Evolutionary conservation across 1,284 basidiomycete genomes (phyloP).

Genomic region (Thecaphora frezii): DNA sequence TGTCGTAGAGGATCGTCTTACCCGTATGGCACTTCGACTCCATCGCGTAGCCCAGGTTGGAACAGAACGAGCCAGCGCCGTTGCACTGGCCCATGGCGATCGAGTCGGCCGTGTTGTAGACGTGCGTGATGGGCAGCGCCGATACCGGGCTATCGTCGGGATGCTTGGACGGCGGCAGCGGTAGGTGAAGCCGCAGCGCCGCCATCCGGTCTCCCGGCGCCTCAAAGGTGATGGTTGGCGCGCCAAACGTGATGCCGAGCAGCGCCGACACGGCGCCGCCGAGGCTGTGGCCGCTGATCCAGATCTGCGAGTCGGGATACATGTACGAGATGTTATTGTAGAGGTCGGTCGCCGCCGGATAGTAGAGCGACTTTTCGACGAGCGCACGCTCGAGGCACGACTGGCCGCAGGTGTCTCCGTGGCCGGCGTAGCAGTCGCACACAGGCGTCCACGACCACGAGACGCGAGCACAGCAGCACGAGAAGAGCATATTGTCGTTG

Average conservation of each 20-base stretch:
- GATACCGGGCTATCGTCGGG: constrained; percentile 42
- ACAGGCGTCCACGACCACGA: constrained; percentile 94
- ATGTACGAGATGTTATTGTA: constrained; percentile 72
- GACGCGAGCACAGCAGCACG: constrained; percentile 92
- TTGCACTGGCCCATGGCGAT: constrained; percentile 61
- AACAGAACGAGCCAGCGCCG: constrained; percentile 45
- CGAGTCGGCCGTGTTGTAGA: constrained; percentile 79
- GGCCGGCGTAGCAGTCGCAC: constrained; percentile 75
- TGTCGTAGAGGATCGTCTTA: constrained; percentile 82
- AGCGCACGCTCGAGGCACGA: constrained; percentile 79
- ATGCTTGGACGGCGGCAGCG: constrained; percentile 63
- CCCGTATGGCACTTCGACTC: constrained; percentile 73
- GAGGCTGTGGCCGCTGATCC: constrained; percentile 88
- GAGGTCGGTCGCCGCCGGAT: constrained; percentile 76
- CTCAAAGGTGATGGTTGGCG: constrained; percentile 85
- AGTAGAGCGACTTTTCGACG: constrained; percentile 83
- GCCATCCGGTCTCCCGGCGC: constrained; percentile 87
- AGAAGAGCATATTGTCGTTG: constrained; percentile 96
- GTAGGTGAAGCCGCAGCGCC: constrained; percentile 81
- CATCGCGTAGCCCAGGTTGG: constrained; percentile 56
- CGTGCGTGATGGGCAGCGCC: constrained; percentile 65
- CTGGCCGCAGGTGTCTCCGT: constrained; percentile 69
- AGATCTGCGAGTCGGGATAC: constrained; percentile 89
- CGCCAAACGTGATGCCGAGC: constrained; percentile 87
- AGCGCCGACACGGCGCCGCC: constrained; percentile 85